Conservation (phyloP, 805 yeast species). For the Alloascoidea hylecoeti region DNA sequence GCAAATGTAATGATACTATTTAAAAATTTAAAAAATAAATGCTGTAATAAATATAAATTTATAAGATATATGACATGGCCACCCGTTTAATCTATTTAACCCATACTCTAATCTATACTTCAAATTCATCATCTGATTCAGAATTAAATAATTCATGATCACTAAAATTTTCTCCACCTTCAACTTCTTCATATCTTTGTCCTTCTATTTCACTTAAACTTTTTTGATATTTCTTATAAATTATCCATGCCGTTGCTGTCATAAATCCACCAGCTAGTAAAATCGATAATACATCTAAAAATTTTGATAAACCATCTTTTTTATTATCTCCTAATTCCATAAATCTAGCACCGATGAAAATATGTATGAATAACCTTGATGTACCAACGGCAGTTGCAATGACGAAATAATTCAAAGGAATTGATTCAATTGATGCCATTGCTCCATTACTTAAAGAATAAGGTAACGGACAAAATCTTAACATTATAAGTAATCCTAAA, state of each 20-base stretch:
- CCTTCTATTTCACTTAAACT: conserved; percentile 12
- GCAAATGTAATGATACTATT: too few relatives aligned
- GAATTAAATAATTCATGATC: too few relatives aligned
- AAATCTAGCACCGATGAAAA: conserved; percentile 67
- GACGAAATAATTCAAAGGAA: conserved; percentile 45
- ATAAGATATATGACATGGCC: too few relatives aligned
- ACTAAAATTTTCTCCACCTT: too few relatives aligned
- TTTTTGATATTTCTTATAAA: conserved; percentile 29
- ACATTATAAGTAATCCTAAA: conserved; percentile 33
- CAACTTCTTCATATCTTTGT: background rate
- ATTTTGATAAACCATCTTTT: conserved; percentile 31
- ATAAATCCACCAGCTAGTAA: conserved; percentile 40
- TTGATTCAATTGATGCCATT: conserved; percentile 72
- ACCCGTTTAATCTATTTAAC: too few relatives aligned
- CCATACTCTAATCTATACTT: too few relatives aligned
- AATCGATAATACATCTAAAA: conserved; percentile 53
- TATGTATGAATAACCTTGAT: conserved; percentile 67
- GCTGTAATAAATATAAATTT: too few relatives aligned
- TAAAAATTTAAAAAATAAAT: too few relatives aligned
- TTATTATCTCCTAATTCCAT: conserved; percentile 49
- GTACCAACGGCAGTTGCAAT: conserved; percentile 64
- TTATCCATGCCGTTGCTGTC: conserved; percentile 44
- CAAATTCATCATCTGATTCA: too few relatives aligned
- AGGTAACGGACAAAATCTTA: conserved; percentile 85
- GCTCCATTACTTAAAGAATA: conserved; percentile 90